Base-by-base conservation (phyloP, 768 basidiomycete genomes). In the Thelephora ganbajun region DNA sequence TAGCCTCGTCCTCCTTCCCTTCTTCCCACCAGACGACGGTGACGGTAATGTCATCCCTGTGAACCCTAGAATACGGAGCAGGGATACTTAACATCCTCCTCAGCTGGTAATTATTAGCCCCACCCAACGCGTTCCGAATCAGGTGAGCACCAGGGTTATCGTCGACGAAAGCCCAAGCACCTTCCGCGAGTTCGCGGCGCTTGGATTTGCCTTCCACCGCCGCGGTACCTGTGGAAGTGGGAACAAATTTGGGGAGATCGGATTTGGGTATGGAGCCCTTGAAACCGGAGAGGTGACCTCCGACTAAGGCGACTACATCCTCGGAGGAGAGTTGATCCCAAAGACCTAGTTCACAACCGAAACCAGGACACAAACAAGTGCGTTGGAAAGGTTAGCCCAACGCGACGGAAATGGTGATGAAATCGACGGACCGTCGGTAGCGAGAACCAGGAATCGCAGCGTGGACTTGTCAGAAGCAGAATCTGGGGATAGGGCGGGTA, bases 121-220 rank as follows among this genome's bases (percentile, higher is more conserved):
- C 89, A n/a, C 88, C 88, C 50, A 92, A 78, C n/a, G 90, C 87
- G 58, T 94, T 94, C 51, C 90, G 72, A 49, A 93, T 88, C 14
- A 94, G 66, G 62, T 93, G 91, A 35, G 83, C 77, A 51, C 82
- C 74, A 48, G 86, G 57, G 55, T 90, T 85, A 14, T 80, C 79
- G 56, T 92, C 87, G 43, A 70, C 73, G 54, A 93, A 94, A 6
- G 75, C 72, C 88, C 88, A 91, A 9, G 71, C 68, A 12, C 77
- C 77, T 18, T 69, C 58, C 35, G 52, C 59, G 9, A 56, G 56
- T 19, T 52, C 56, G 46, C 62, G 61, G 43, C 54, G 61, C 59
- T 70, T 70, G 53, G 70, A 64, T 59, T 85, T 83, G 48, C 81
- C 84, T 50, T 83, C 74, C 44, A 88, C 68, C 6, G 77, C 74